Evolutionary conservation across 495 filamentous ascomycete genomes (phyloP).

Genomic region (Tuber magnatum): DNA sequence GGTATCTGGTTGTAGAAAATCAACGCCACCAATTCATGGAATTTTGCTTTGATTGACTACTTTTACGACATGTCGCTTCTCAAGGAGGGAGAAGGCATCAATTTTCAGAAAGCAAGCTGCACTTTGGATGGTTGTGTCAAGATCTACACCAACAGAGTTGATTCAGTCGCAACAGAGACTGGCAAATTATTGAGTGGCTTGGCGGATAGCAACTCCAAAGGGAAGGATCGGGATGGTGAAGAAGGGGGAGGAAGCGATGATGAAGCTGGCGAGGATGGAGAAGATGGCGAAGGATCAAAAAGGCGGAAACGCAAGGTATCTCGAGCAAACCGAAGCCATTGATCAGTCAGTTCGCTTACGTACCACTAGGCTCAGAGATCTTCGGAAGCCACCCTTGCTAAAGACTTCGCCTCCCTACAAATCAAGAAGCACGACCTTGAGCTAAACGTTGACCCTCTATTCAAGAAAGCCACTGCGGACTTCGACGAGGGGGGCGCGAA

Average conservation of each 20-base stretch:
- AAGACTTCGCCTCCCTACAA: conserved; percentile 78
- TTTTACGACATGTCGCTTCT: conserved; percentile 98
- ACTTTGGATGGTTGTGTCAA: conserved; percentile 98
- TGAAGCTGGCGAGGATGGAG: conserved; percentile 68
- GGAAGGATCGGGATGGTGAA: conserved; percentile 52
- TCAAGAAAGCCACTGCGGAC: conserved; percentile 97
- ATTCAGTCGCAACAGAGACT: conserved; percentile 96
- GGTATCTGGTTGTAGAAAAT: conserved; percentile 57
- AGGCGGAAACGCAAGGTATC: conserved; percentile 65
- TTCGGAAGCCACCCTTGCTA: conserved; percentile 84
- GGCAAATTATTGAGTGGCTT: conserved; percentile 90
- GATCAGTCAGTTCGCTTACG: background rate
- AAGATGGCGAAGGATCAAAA: conserved; percentile 63
- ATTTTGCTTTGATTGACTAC: conserved; percentile 98
- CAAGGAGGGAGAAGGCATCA: conserved; percentile 92
- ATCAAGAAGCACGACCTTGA: conserved; percentile 97
- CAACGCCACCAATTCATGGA: conserved; percentile 98
- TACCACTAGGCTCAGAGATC: conserved; percentile 57
- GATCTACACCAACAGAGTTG: conserved; percentile 96
- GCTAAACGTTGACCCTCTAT: conserved; percentile 91
- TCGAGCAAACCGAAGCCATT: conserved; percentile 5
- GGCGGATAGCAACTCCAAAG: conserved; percentile 80
- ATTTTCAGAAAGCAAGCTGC: conserved; percentile 97
- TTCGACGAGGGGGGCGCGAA: conserved; percentile 98
- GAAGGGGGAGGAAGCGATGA: conserved; percentile 62